Percentiles rank a stretch among this genome's conserved stretches.
phyloP scores from a whole-genome alignment of 805 yeast species.

The Diddensiella transvaalensis region DNA sequence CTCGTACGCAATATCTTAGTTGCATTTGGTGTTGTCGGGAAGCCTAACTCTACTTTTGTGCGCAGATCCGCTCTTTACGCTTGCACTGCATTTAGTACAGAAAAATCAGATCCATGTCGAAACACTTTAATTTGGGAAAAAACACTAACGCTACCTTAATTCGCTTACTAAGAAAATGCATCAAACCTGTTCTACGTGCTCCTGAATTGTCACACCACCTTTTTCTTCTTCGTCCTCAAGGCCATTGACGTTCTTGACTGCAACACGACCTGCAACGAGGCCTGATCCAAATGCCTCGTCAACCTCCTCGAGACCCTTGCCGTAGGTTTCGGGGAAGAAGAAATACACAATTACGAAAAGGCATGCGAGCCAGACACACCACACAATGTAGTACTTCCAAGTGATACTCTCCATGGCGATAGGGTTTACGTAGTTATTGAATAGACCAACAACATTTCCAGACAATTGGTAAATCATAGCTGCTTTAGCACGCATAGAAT shows the following conservation, averaged over 20 bases:
- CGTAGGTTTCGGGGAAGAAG: slow-evolving; percentile 42
- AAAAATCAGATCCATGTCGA: too few relatives aligned
- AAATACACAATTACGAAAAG: slow-evolving; percentile 34
- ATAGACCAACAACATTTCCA: slow-evolving; percentile 22
- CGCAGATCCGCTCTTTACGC: too few relatives aligned
- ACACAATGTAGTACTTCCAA: slow-evolving; percentile 45
- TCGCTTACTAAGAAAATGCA: not conserved
- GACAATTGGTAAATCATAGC: slow-evolving; percentile 31
- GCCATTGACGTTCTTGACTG: not conserved
- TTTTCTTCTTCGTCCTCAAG: not conserved
- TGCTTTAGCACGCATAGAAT: slow-evolving; percentile 41
- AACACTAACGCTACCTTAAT: too few relatives aligned
- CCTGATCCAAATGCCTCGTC: slow-evolving; percentile 39
- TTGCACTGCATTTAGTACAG: too few relatives aligned
- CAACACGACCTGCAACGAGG: slow-evolving; percentile 28
- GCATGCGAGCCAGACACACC: slow-evolving; percentile 25
- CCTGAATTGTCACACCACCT: not conserved
- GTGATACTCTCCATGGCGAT: slow-evolving; percentile 40
- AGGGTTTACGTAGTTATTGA: slow-evolving; percentile 37
- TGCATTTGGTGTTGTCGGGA: too few relatives aligned
- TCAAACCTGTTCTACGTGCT: not conserved
- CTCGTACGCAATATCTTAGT: too few relatives aligned
- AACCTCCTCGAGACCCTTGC: slow-evolving; percentile 42
- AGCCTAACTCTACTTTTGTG: too few relatives aligned
- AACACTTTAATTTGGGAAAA: too few relatives aligned